Base-by-base conservation (phyloP, 163 green algal species). In the Volvox carteri region DNA sequence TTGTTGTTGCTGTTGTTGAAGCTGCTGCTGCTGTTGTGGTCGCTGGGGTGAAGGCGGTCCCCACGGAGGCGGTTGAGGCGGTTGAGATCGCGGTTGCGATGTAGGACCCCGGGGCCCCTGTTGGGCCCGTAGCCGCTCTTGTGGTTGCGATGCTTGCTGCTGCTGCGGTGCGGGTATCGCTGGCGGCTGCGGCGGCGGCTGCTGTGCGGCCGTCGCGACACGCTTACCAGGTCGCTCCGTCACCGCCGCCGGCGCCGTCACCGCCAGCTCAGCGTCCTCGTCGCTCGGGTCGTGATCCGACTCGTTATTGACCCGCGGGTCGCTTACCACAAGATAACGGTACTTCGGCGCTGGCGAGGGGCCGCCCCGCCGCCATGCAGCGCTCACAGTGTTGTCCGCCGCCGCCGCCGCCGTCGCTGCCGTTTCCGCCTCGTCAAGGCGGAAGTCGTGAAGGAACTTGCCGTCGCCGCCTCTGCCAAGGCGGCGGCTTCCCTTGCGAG, bases 401-500 rank as follows among this genome's bases (percentile, higher is more conserved):
- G n/a, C 70, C 12, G 73, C 73, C 1, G 33, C 75, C 18, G 48
- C 48, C n/a, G 41, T 8, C 48, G 48, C 73, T 23, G 18, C 48
- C 41, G 6, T 33, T 30, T 9, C 46, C 42, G 16, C 16, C n/a
- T 52, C 75, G 21, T 84, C 46, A 1, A 35, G n/a, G 8, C 75
- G 46, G 30, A 83, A 83, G 41, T 83, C 74, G 48, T 83, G 48
- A 7, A 83, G 74, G 18, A 83, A 83, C 48, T 28, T 70, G 14
- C 46, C 75, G 30, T 48, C 39, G 68, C 73, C 73, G 1, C 73
- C 23, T 41, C 70, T 41, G 25, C 39, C 41, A 46, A 2, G 25
- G 67, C 18, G 2, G 35, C 70, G 30, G 5, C 39, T 37, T 30
- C 65, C 25, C 30, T 33, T 44, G n/a, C 33, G n/a, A n/a, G n/a